Percentiles rank a stretch among this genome's conserved stretches.
These are phyloP conservation scores for Vigna angularis DNA, from an alignment of 306 rosid genomes.

Conservation along the genomic window DNA sequence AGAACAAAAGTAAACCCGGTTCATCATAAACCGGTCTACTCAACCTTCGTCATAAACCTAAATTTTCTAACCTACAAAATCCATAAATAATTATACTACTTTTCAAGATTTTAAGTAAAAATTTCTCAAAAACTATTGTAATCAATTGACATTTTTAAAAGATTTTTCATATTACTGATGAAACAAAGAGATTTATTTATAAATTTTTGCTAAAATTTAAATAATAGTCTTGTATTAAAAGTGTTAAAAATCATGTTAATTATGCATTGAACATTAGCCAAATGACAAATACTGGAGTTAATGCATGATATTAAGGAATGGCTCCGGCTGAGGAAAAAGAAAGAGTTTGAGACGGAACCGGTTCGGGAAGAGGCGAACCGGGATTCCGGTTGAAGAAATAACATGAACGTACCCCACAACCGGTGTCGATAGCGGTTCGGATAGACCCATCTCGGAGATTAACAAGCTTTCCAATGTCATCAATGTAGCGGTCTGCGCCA, in stretches of 20 bases:
- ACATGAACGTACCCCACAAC: slow-evolving; percentile 83
- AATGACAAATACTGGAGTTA: too few species aligned
- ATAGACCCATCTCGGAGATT: slow-evolving; percentile 74
- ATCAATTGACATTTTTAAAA: too few species aligned
- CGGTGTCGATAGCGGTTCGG: slow-evolving; percentile 96
- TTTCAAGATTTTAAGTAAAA: not conserved
- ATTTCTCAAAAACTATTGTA: too few species aligned
- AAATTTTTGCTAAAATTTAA: too few species aligned
- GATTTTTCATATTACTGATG: too few species aligned
- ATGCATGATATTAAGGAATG: not conserved
- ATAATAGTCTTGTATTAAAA: not conserved
- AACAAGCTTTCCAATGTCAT: slow-evolving; percentile 74
- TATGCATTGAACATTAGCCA: not conserved
- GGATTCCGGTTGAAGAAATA: not conserved
- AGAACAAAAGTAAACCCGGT: not conserved
- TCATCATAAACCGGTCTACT: not conserved
- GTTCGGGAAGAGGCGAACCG: slow-evolving; percentile 9
- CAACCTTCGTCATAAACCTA: not conserved
- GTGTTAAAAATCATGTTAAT: not conserved
- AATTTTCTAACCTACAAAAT: not conserved
- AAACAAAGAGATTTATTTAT: too few species aligned
- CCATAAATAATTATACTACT: not conserved
- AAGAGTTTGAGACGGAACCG: not conserved
- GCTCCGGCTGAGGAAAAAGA: not conserved
- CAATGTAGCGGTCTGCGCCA: slow-evolving; percentile 84